Evolutionary conservation across 202 grass and related monocot species (phyloP), one percentile per base, ranked within the genome.

Genomic region (Carex sylvatica): DNA sequence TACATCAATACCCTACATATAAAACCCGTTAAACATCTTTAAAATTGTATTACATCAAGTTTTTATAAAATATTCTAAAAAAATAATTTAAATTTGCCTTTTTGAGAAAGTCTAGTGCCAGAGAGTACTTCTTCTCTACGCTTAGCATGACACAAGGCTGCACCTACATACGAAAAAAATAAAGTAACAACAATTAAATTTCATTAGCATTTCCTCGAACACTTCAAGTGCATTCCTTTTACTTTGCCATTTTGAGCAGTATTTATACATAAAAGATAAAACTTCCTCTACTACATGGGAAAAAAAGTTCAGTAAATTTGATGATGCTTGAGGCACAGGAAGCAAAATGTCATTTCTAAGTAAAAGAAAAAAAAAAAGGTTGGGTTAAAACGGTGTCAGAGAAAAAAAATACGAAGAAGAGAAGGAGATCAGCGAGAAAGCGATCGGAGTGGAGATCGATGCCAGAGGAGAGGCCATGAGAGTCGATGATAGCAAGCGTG

Each of bases 351-450:
- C 38, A 40, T 40, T 40, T 40, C 38, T 8, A 40, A 7, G 38
- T 0, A 33, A 33, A 24, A 15, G 6, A 40, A 40, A 40, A 40
- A 40, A 8, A 40, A 40, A 40, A 1, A 40, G 36, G 5, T 6
- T 4, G 36, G 38, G 38, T 40, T 40, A 1, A 40, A 40, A 40
- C 6, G 6, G 38, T 40, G 6, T 40, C 38, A 40, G 38, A 40
- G 38, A 40, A 28, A 26, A 28, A 26, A 28, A 40, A 40, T 40
- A 40, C 38, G 6, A 40, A 95, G 89, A 83, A 90, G 67, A 95
- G 38, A 40, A 95, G 77, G 84, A 98, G 91, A 44, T 90, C 84
- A 26, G 90, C 89, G 86, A 94, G 75, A 83, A 98, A 98, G 55
- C 91, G 91, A 77, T 95, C 87, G 24, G 82, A 52, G 26, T 38